Evolutionary conservation across 805 yeast genomes (phyloP), one percentile per base, ranked within the genome.

Genomic region (Starmerella floricola): DNA sequence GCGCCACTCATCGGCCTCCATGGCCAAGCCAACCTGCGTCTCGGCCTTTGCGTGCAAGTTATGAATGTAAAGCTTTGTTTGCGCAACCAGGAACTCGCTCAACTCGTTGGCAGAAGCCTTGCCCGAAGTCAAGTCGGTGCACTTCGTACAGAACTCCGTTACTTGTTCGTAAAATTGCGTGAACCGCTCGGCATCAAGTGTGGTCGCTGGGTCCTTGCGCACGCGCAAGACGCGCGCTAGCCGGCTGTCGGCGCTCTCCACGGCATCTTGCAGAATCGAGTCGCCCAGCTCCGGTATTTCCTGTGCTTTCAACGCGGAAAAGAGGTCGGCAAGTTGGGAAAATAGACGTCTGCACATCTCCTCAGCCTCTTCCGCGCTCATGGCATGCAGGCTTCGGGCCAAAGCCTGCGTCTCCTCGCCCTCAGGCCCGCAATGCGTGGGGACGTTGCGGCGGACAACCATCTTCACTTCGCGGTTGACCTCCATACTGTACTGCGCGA

Each of bases 1-100:
- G 45, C 73, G 74, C 97, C 97, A 88, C 18, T 64, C 64, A 50
- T 87, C 97, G 36, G 65, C 63, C 38, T 81, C 87, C 42, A 82
- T 64, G 15, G 66, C 62, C 3, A 55, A 55, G 5, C 71, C 63
- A 21, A 83, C 60, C 4, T 59, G 57, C 42, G 68, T 69, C 39
- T 74, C 57, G 20, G 71, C 66, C 13, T 65, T 64, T 36, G 68
- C 67, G 49, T 80, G 86, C 51, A 72, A 71, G 26, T 74, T 64
- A 24, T 65, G 64, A 29, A 74, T 62, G 56, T 74, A 86, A 41
- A 71, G 69, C 45, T 69, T 74, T 3, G 79, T 68, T 48, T 83
- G 94, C 26, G 71, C 68, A n/a, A 69, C 72, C 13, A 86, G 61
- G 53, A 77, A 72, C 43, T 78, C 83, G 40, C 78, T 74, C 23